phyloP scores from a whole-genome alignment of 2,329 filamentous ascomycete genomes.

The Epichloe typhina region DNA sequence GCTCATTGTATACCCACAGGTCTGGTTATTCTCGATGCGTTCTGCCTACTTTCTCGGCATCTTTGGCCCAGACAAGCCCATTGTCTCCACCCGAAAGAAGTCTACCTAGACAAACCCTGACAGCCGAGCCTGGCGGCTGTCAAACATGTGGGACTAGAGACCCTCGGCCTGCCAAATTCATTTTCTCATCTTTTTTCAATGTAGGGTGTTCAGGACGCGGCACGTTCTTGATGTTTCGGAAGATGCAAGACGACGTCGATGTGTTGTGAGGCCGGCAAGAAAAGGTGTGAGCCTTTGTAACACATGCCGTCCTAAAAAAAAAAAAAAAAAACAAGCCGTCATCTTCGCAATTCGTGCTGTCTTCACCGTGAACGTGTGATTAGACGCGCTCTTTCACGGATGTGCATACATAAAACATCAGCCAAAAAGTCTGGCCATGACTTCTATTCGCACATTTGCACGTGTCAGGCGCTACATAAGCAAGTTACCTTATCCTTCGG shows the following conservation, averaged over 20 bases:
- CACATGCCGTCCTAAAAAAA: not conserved
- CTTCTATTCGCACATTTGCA: not conserved
- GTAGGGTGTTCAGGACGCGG: not conserved
- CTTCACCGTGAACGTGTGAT: not conserved
- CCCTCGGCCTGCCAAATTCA: not conserved
- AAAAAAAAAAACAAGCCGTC: not conserved
- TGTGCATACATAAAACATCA: not conserved
- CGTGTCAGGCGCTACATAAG: conserved; percentile 1
- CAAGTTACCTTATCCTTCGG: conserved; percentile 5
- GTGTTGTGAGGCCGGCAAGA: not conserved
- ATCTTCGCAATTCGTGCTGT: not conserved
- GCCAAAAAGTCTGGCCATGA: too few relatives aligned
- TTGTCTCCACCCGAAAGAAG: conserved; percentile 13
- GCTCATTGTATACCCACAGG: conserved; percentile 17
- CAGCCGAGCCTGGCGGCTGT: not conserved
- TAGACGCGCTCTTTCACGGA: not conserved
- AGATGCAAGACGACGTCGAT: conserved; percentile 1
- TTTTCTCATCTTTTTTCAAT: not conserved
- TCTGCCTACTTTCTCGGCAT: conserved; percentile 44
- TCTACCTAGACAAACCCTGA: conserved; percentile 8
- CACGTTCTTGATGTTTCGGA: conserved; percentile 2
- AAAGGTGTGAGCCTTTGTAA: conserved; percentile 1
- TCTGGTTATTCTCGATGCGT: conserved; percentile 42
- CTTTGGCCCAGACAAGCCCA: conserved; percentile 36
- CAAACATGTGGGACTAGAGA: not conserved